Evolutionary conservation across 2,329 filamentous ascomycete species (phyloP), one percentile per base, ranked within the genome.

Genomic region (Boeremia exigua): DNA sequence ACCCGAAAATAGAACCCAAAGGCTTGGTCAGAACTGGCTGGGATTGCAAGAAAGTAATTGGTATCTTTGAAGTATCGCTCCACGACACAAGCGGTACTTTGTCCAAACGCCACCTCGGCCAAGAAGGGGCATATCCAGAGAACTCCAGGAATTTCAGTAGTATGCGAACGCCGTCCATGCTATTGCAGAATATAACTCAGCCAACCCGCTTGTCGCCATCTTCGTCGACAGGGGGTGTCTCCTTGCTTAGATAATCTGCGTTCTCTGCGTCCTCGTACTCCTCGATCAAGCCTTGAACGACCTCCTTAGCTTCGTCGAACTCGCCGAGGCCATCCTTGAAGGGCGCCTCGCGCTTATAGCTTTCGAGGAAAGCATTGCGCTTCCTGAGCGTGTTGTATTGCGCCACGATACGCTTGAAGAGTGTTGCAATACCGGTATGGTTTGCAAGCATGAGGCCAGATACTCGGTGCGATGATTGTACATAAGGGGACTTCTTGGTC

Each of bases 401-500:
- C 60, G 86, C 85, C 12, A 97, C 85, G 60, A 98, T 96, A 39
- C 94, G 87, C 76, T 96, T 96, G 82, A 99, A 99, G 9, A 99
- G 84, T 79, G 95, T 97, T 42, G 94, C 91, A 66, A 99, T 96
- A 62, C 93, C 96, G 0, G 95, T 99, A 75, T 99, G 95, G 73
- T 99, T 99, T 11, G 95, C 95, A 56, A 99, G 81, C 95, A 99
- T 99, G 55, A 99, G 84, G 2, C 95, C 95, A 62, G 92, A 96
- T 49, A 99, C 95, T 44, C 95, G 89, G 73, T 97, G 92, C 64
- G 91, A 92, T 80, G 96, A 96, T 51, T 92, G 90, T 37, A 97
- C 89, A 72, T 99, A 98, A 1, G 96, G 96, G 37, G 93, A 97
- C 71, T 96, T 92, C 80, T 96, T 96, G 2, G 95, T 97, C 59